A percentile compares a stretch with the other conserved stretches of the same genome.
Evolutionary conservation across 192 early-diverging fungal species (phyloP).

Genomic region (Phycomyces blakesleeanus): DNA sequence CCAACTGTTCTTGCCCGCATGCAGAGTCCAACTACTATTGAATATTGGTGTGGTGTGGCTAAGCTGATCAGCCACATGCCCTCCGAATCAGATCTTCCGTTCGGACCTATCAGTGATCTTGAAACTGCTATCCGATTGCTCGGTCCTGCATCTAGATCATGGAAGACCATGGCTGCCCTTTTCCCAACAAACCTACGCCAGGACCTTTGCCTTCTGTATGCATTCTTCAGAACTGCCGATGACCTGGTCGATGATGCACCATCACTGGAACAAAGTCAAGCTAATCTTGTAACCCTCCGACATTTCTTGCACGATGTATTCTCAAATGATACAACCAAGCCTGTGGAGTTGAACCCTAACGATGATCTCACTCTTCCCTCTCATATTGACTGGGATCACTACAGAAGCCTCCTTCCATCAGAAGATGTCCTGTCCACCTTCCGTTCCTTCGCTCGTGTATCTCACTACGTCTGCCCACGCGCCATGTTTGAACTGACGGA

Average conservation of each 20-base stretch:
- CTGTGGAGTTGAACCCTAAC: no score
- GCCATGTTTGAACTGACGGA: conserved; percentile 26
- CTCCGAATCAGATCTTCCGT: conserved; percentile 13
- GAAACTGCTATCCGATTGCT: conserved; percentile 16
- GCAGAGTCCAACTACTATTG: conserved; percentile 6
- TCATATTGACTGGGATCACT: conserved; percentile 23
- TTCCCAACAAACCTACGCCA: conserved; percentile 34
- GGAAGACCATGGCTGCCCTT: conserved; percentile 30
- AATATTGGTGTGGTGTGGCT: conserved; percentile 16
- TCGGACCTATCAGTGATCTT: conserved; percentile 24
- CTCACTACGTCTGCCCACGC: conserved; percentile 23
- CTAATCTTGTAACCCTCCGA: conserved; percentile 22
- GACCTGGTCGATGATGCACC: conserved; percentile 29
- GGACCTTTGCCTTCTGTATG: conserved; percentile 31
- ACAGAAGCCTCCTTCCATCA: conserved; percentile 9
- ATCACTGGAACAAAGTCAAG: conserved; percentile 11
- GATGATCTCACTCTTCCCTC: conserved; percentile 8
- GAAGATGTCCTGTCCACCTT: conserved; percentile 26
- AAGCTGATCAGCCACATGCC: conserved; percentile 14
- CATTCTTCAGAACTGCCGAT: conserved; percentile 30
- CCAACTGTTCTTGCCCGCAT: neutral
- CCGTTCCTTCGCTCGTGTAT: conserved; percentile 26
- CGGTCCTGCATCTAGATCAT: conserved; percentile 27
- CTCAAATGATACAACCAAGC: neutral
- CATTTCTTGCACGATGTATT: conserved; percentile 23